phyloP scores from a whole-genome alignment of 805 yeast genomes.

The Myxozyma sirexii region DNA sequence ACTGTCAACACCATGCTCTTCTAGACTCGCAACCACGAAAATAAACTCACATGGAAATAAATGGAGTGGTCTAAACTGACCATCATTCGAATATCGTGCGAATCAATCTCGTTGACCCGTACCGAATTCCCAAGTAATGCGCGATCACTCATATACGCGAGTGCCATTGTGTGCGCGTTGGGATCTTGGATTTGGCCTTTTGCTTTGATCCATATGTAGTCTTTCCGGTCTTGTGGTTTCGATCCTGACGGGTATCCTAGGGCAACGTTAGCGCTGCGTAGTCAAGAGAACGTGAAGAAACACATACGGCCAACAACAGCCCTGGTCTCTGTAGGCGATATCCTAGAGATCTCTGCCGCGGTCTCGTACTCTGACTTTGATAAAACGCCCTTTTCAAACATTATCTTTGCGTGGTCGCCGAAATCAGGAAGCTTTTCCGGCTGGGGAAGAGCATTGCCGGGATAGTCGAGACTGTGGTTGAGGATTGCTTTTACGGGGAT shows the following conservation, averaged over 20 bases:
- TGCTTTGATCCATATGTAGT: slow-evolving; percentile 31
- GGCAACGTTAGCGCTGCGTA: no score
- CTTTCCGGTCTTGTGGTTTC: slow-evolving; percentile 14
- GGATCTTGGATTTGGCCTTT: slow-evolving; percentile 24
- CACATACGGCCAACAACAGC: not conserved
- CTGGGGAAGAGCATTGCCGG: slow-evolving; percentile 27
- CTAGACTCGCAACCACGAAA: not conserved
- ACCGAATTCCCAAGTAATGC: slow-evolving; percentile 32
- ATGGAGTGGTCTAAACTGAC: slow-evolving; percentile 35
- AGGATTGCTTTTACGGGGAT: slow-evolving; percentile 19
- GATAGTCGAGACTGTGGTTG: slow-evolving; percentile 17
- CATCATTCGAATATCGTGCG: slow-evolving; percentile 30
- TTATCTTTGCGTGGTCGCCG: not conserved
- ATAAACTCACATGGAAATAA: slow-evolving; percentile 29
- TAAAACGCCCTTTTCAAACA: slow-evolving; percentile 3
- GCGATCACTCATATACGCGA: slow-evolving; percentile 35
- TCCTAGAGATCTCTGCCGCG: not conserved
- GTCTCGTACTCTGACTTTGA: not conserved
- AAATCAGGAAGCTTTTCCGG: slow-evolving; percentile 17
- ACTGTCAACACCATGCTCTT: not conserved
- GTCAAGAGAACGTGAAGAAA: no score
- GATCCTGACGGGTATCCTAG: not conserved
- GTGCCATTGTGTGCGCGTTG: slow-evolving; percentile 33
- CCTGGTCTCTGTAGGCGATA: slow-evolving; percentile 12
- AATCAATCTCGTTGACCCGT: slow-evolving; percentile 20